These are phyloP conservation scores for Neodidymelliopsis sp. DNA, from an alignment of 2,329 filamentous ascomycete species.

Conservation along the genomic window DNA sequence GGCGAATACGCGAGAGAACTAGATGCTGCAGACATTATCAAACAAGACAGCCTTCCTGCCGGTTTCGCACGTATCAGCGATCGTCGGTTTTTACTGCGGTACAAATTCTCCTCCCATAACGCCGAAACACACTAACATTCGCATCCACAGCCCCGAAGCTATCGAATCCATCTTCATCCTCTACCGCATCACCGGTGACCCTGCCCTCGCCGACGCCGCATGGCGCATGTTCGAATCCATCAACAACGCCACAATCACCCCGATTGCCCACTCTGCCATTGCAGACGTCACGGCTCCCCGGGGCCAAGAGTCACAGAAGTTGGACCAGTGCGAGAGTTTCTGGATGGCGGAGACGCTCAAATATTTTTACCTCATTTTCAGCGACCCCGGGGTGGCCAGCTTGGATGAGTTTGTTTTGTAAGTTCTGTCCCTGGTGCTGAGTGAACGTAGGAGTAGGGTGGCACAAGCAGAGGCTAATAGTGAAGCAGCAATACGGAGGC, in stretches of 20 bases:
- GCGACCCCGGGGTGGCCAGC: slow-evolving; percentile 69
- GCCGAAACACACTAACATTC: background rate
- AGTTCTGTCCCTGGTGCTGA: slow-evolving; percentile 18
- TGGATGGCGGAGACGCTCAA: slow-evolving; percentile 92
- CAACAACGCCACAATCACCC: slow-evolving; percentile 69
- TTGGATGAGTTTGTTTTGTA: slow-evolving; percentile 72
- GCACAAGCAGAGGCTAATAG: background rate
- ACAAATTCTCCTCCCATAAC: slow-evolving; percentile 20
- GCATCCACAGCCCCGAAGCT: slow-evolving; percentile 74
- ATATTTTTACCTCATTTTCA: slow-evolving; percentile 87
- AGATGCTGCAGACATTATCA: slow-evolving; percentile 42
- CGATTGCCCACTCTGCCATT: slow-evolving; percentile 74
- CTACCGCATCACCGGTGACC: slow-evolving; percentile 86
- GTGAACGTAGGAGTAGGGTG: background rate
- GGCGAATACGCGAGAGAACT: slow-evolving; percentile 17
- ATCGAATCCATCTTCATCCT: slow-evolving; percentile 90
- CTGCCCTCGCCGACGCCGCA: slow-evolving; percentile 77
- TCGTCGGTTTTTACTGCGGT: slow-evolving; percentile 53
- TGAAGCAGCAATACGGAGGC: slow-evolving; percentile 60
- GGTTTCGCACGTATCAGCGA: slow-evolving; percentile 51
- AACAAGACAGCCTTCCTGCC: slow-evolving; percentile 50
- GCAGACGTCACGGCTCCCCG: slow-evolving; percentile 63
- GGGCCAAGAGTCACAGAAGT: slow-evolving; percentile 33
- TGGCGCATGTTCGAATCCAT: slow-evolving; percentile 86
- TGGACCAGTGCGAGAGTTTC: slow-evolving; percentile 69